A percentile compares a stretch with the other conserved stretches of the same genome.
phyloP scores from a whole-genome alignment of 2,329 filamentous ascomycete genomes.

The Aspergillus vadensis region DNA sequence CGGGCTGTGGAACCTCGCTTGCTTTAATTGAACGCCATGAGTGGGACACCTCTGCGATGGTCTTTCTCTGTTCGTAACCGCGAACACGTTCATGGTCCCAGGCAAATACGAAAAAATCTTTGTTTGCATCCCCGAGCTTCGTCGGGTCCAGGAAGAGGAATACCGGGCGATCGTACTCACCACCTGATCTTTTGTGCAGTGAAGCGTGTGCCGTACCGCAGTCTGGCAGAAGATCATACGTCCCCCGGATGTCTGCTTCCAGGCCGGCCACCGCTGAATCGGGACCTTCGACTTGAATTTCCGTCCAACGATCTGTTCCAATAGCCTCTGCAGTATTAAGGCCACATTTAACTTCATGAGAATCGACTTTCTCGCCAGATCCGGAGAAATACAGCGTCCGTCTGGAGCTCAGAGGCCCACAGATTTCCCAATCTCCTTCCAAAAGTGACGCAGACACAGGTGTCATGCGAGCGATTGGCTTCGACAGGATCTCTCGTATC shows the following conservation, averaged over 20 bases:
- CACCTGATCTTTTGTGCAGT: slow-evolving; percentile 52
- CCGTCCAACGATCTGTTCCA: slow-evolving; percentile 47
- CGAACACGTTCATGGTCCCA: slow-evolving; percentile 49
- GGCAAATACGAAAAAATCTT: slow-evolving; percentile 62
- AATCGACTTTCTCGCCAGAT: slow-evolving; percentile 31
- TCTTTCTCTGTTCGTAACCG: slow-evolving; percentile 49
- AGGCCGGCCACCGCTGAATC: slow-evolving; percentile 32
- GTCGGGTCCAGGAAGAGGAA: slow-evolving; percentile 63
- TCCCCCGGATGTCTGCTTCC: slow-evolving; percentile 49
- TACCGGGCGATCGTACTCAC: slow-evolving; percentile 32
- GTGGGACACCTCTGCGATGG: slow-evolving; percentile 51
- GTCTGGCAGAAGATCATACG: slow-evolving; percentile 53
- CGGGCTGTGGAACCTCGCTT: slow-evolving; percentile 17
- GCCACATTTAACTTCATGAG: slow-evolving; percentile 46
- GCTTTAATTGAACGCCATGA: slow-evolving; percentile 46
- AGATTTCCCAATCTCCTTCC: slow-evolving; percentile 49
- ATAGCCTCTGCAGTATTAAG: slow-evolving; percentile 41
- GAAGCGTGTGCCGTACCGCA: slow-evolving; percentile 61
- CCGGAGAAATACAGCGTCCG: slow-evolving; percentile 43
- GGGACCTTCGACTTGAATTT: slow-evolving; percentile 43
- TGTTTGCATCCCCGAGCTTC: slow-evolving; percentile 46
- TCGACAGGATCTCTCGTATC: slow-evolving; percentile 46
- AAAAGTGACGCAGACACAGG: slow-evolving; percentile 35
- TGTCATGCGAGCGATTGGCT: slow-evolving; percentile 53
- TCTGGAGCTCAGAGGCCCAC: slow-evolving; percentile 40